A percentile compares a stretch with the other conserved stretches of the same genome.
Conservation (phyloP, 495 filamentous ascomycete species). For the Penicillium maclennaniae region DNA sequence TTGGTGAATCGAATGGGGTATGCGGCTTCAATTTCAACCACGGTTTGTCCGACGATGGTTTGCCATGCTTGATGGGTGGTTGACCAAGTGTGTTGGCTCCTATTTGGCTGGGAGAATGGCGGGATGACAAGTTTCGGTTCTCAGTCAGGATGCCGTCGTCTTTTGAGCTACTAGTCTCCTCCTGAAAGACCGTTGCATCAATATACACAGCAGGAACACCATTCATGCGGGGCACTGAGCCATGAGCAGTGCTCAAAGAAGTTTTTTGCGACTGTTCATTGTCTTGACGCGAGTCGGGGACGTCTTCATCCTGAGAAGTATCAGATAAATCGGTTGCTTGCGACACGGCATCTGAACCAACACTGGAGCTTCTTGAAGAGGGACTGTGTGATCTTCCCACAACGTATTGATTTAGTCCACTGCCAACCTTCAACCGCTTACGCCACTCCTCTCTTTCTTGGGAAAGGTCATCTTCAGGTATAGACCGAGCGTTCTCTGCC, state of each 20-base stretch:
- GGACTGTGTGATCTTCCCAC: slow-evolving; percentile 24
- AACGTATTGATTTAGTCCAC: slow-evolving; percentile 29
- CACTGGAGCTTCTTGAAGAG: slow-evolving; percentile 16
- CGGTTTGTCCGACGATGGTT: background rate
- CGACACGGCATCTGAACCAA: slow-evolving; percentile 3
- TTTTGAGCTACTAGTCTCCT: background rate
- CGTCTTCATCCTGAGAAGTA: background rate
- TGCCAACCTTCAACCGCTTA: slow-evolving; percentile 48
- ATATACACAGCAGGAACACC: slow-evolving; percentile 19
- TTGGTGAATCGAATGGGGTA: background rate
- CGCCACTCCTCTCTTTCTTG: slow-evolving; percentile 54
- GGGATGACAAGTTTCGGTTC: slow-evolving; percentile 27
- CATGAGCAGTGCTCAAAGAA: background rate
- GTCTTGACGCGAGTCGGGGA: background rate
- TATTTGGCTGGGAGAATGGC: slow-evolving; percentile 8
- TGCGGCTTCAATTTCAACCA: background rate
- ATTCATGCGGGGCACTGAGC: background rate
- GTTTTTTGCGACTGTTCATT: background rate
- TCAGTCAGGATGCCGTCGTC: slow-evolving; percentile 15
- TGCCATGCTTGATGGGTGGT: background rate
- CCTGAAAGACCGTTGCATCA: slow-evolving; percentile 11
- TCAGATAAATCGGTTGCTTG: background rate
- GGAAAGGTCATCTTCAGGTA: slow-evolving; percentile 37
- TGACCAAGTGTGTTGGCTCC: background rate
- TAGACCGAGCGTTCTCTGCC: slow-evolving; percentile 45